Conservation (phyloP, 441 rosid species). For the Pelargonium citronellum region DNA sequence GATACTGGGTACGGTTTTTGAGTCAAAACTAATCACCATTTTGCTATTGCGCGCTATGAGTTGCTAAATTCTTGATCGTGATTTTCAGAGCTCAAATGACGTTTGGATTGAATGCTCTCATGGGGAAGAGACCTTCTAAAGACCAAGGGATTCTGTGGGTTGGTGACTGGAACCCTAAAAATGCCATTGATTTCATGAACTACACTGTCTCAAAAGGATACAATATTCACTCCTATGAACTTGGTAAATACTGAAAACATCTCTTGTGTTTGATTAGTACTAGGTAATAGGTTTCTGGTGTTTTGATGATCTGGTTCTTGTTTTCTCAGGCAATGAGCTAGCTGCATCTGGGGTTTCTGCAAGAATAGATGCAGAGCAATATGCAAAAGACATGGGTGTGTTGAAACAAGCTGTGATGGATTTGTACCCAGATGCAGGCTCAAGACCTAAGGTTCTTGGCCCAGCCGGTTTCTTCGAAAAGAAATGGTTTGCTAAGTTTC, state of each 20-base stretch:
- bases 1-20: slow-evolving; percentile 37
- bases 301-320: too few species aligned
- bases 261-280: too few species aligned
- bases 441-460: slow-evolving; percentile 45
- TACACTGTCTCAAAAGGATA: slow-evolving; percentile 47
- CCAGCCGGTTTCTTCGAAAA: slow-evolving; percentile 56
- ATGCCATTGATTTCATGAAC: slow-evolving; percentile 42
- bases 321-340: slow-evolving; percentile 54
- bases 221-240: slow-evolving; percentile 54
- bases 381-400: slow-evolving; percentile 35
- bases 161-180: slow-evolving; percentile 41
- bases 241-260: slow-evolving; percentile 28
- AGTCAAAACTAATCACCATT: not conserved
- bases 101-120: slow-evolving; percentile 49
- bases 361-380: slow-evolving; percentile 34
- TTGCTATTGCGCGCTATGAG: not conserved
- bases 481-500: slow-evolving; percentile 42
- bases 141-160: slow-evolving; percentile 23
- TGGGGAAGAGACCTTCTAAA: slow-evolving; percentile 30
- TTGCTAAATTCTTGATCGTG: not conserved
- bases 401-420: slow-evolving; percentile 33
- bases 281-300: too few species aligned
- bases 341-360: slow-evolving; percentile 52
- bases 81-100: slow-evolving; percentile 37
- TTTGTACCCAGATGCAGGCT: slow-evolving; percentile 31